Base-by-base conservation (phyloP, 805 yeast genomes). In the Ogataea ganodermae region DNA sequence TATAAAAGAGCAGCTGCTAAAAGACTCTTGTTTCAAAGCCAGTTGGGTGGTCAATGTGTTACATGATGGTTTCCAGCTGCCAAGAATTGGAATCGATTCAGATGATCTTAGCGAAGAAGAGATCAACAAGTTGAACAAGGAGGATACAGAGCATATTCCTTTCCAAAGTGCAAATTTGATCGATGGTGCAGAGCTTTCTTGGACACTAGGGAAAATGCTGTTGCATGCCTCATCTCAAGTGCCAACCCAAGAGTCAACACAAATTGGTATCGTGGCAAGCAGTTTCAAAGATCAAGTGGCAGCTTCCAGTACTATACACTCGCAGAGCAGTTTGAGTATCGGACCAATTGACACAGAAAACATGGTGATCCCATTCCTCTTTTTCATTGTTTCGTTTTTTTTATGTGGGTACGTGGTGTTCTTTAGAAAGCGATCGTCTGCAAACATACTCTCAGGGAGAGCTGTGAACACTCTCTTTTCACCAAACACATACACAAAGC, bases 131-230 rank as follows among this genome's bases (percentile, higher is more conserved):
- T 59, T 59, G 13, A 59, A 61, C 18, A 43, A 59, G 14, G 56
- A 55, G 6, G 60, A 60, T 42, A 46, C 46, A 1, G 51, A 66
- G 46, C 70, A 74, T 59, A 73, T 84, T 30, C 84, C 91, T 0
- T 90, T 94, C 67, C 89, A 86, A 66, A 85, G 95, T 50, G 90
- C 94, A 0, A 83, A 84, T 46, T 75, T 83, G 14, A 80, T 94
- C 26, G 78, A 88, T 49, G 97, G 95, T 2, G 80, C 82, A 4
- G 99, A 94, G 56, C 71, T 94, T 14, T 86, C 97, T 0, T 94
- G 99, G 99, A 92, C 98, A 0, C 64, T 94, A 28, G 99, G 99
- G 4, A 84, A 86, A 59, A 89, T 91, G 22, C 63, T 94, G 3
- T 65, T 92, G 10, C 88, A 83, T 63, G 97, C 96, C 0, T 82